phyloP scores from a whole-genome alignment of 371 early-diverging fungal species.

The Mucor saturninus region DNA sequence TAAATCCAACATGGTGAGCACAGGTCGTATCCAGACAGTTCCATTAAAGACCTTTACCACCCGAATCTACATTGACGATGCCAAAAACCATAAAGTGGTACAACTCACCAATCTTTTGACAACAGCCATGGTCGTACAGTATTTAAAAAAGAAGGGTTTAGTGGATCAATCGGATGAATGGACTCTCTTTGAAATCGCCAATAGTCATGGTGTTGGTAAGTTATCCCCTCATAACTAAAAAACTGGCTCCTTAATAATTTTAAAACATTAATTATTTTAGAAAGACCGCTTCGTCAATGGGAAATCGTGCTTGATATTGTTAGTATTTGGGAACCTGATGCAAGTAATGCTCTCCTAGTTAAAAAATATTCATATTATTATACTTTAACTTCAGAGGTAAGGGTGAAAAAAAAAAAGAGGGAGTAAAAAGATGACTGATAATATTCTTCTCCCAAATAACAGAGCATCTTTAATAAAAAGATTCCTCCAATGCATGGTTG shows the following conservation, averaged over 20 bases:
- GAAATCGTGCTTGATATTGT: constrained; percentile 83
- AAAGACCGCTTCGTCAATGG: constrained; percentile 90
- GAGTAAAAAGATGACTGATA: background rate
- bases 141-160: constrained; percentile 64
- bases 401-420: constrained; percentile 19
- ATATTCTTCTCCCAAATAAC: background rate
- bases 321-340: constrained; percentile 78
- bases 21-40: constrained; percentile 32
- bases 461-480: constrained; percentile 43
- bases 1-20: constrained; percentile 20
- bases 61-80: constrained; percentile 86
- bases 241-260: background rate
- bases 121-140: constrained; percentile 72
- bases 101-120: constrained; percentile 76
- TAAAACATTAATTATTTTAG: constrained; percentile 38
- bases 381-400: constrained; percentile 55
- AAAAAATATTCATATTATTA: constrained; percentile 69
- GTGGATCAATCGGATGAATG: constrained; percentile 71
- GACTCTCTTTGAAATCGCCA: constrained; percentile 89
- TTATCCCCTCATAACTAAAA: background rate
- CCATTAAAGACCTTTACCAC: constrained; percentile 66
- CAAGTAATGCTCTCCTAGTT: constrained; percentile 74
- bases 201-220: constrained; percentile 73
- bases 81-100: constrained; percentile 72
- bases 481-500: constrained; percentile 66